phyloP scores from a whole-genome alignment of 495 filamentous ascomycete genomes.

The Lichina pygmaea region DNA sequence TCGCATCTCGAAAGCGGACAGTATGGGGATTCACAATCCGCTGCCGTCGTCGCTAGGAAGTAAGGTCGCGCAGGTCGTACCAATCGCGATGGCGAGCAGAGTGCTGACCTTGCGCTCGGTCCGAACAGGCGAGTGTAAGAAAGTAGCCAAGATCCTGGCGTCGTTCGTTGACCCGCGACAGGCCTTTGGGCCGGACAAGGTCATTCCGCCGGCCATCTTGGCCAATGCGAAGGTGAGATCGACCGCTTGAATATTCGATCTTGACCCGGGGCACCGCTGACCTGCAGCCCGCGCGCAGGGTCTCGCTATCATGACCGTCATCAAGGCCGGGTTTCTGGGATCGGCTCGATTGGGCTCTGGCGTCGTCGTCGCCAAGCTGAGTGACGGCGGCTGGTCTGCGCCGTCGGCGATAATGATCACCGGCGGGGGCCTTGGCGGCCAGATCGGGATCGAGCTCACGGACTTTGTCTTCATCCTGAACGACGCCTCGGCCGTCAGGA shows the following conservation, averaged over 20 bases:
- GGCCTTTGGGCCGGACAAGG: conserved; percentile 86
- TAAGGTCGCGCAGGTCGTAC: conserved; percentile 6
- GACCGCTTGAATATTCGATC: no score
- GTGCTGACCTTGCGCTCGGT: no score
- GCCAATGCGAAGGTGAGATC: conserved; percentile 63
- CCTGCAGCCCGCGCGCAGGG: conserved; percentile 25
- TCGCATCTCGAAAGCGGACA: no score
- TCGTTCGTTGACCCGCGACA: conserved; percentile 90
- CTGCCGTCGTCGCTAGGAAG: conserved; percentile 37
- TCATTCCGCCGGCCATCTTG: conserved; percentile 81
- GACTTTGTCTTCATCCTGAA: conserved; percentile 99
- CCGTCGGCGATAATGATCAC: conserved; percentile 77
- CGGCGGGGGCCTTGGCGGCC: conserved; percentile 82
- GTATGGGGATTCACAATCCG: conserved; percentile 37
- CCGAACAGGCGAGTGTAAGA: conserved; percentile 52
- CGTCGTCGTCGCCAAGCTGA: conserved; percentile 75
- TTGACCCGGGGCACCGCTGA: not conserved
- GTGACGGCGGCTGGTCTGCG: conserved; percentile 80
- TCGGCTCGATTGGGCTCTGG: conserved; percentile 83
- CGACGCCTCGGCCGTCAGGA: conserved; percentile 69
- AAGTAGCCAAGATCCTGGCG: conserved; percentile 73
- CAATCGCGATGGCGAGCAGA: no score
- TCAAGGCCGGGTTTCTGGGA: conserved; percentile 90
- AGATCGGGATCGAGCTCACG: conserved; percentile 92
- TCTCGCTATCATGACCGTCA: conserved; percentile 76